Evolutionary conservation across 1,139 yeast species (phyloP).

Genomic region (Geotrichum candidum): DNA sequence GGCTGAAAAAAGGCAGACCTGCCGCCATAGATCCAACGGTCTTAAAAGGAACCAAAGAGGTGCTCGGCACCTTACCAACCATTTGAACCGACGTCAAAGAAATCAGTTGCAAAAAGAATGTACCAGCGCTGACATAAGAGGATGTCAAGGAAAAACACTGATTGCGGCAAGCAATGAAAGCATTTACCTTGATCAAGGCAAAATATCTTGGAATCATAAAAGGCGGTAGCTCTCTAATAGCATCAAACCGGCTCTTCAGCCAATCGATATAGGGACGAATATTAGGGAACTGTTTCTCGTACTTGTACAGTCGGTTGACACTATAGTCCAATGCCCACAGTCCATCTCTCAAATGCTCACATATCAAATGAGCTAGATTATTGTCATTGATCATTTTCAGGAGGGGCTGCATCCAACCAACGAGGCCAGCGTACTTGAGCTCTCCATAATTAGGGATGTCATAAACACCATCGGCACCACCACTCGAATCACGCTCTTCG

Average conservation of each 20-base stretch:
- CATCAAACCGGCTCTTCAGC: slow-evolving; percentile 62
- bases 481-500: slow-evolving; percentile 80
- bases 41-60: slow-evolving; percentile 65
- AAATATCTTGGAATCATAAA: slow-evolving; percentile 83
- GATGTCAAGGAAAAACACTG: slow-evolving; percentile 58
- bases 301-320: slow-evolving; percentile 56
- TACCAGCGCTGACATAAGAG: slow-evolving; percentile 50
- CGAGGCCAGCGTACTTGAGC: slow-evolving; percentile 81
- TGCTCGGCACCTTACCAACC: slow-evolving; percentile 68
- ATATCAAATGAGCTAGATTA: slow-evolving; percentile 75
- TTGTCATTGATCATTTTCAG: slow-evolving; percentile 59
- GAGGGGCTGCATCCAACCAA: slow-evolving; percentile 82
- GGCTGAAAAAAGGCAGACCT: slow-evolving; percentile 90
- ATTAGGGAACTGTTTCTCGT: slow-evolving; percentile 42
- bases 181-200: slow-evolving; percentile 69
- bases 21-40: slow-evolving; percentile 79
- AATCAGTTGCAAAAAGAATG: slow-evolving; percentile 70
- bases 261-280: slow-evolving; percentile 55
- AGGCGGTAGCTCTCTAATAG: slow-evolving; percentile 62
- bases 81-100: slow-evolving; percentile 83
- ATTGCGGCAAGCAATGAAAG: slow-evolving; percentile 73
- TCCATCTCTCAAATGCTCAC: slow-evolving; percentile 76
- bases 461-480: slow-evolving; percentile 67
- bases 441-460: slow-evolving; percentile 65
- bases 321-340: slow-evolving; percentile 85